A percentile compares a stretch with the other conserved stretches of the same genome.
Conservation (phyloP, 768 basidiomycete genomes). For the Pulveroboletus frians region DNA sequence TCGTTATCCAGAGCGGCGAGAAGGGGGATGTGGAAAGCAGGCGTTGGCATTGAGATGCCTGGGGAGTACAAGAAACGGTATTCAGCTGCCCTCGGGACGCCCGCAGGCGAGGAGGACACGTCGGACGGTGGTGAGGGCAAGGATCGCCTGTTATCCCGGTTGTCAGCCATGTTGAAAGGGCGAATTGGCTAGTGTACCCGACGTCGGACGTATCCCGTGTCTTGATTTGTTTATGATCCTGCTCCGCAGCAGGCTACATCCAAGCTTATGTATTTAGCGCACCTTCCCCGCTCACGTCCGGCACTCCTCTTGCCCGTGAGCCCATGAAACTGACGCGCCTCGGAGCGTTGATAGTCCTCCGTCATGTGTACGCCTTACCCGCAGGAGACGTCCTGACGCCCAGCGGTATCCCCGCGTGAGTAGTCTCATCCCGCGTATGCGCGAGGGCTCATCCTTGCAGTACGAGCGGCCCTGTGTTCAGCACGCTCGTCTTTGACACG, state of each 20-base stretch:
- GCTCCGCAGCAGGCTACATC: constrained; percentile 11
- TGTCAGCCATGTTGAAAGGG: constrained; percentile 8
- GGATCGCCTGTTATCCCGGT: constrained; percentile 2
- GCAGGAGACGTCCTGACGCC: constrained; percentile 1
- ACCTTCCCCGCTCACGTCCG: neutral
- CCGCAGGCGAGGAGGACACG: neutral
- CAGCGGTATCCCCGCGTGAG: constrained; percentile 21
- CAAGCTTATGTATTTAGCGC: neutral
- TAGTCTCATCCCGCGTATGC: neutral
- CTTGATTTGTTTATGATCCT: constrained; percentile 7
- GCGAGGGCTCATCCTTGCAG: constrained; percentile 3
- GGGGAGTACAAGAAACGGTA: constrained; percentile 75
- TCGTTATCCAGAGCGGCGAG: constrained; percentile 43
- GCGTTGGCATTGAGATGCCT: constrained; percentile 56
- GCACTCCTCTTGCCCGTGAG: neutral
- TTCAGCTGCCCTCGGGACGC: constrained; percentile 23
- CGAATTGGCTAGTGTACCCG: too few species aligned
- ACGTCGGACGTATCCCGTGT: neutral
- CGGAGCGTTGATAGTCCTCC: constrained; percentile 5
- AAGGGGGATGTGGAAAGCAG: constrained; percentile 72
- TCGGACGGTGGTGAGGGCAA: neutral
- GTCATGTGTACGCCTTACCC: constrained; percentile 9
- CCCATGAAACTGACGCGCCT: constrained; percentile 14
- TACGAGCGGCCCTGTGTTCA: constrained; percentile 20
- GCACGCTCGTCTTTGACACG: constrained; percentile 20